Percentiles rank a stretch among this genome's conserved stretches.
Conservation (phyloP, 805 yeast genomes). For the Suhomyces faveliae region DNA sequence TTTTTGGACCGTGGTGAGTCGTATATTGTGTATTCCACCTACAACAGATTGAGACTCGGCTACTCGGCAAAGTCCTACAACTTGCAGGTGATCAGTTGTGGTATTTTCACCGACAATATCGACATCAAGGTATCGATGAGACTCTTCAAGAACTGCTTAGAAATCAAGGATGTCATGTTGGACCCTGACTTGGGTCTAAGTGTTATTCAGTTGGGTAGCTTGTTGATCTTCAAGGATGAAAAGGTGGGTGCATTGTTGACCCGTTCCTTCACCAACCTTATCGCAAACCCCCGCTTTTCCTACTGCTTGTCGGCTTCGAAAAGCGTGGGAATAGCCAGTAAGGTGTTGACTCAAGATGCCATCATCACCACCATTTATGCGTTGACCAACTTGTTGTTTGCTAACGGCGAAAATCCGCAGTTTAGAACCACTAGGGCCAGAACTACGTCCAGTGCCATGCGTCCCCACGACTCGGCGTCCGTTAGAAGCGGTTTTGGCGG, state of each 20-base stretch:
- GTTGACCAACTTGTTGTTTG: constrained; percentile 68
- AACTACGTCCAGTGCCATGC: not conserved
- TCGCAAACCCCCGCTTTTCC: constrained; percentile 54
- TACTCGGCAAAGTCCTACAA: constrained; percentile 53
- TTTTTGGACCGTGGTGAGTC: constrained; percentile 57
- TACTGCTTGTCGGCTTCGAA: constrained; percentile 54
- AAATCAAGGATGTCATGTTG: constrained; percentile 51
- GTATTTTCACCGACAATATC: constrained; percentile 46
- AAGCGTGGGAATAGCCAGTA: constrained; percentile 64
- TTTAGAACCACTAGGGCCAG: constrained; percentile 25
- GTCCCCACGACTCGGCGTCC: constrained; percentile 10
- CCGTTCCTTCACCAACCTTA: constrained; percentile 48
- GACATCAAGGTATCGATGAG: constrained; percentile 43
- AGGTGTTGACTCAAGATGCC: constrained; percentile 72
- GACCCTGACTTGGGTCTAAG: constrained; percentile 52
- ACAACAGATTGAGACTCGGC: constrained; percentile 48
- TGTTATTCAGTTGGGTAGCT: constrained; percentile 55
- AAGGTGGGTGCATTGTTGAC: constrained; percentile 39
- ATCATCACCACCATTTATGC: constrained; percentile 83
- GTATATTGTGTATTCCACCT: constrained; percentile 53
- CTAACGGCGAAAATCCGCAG: constrained; percentile 43
- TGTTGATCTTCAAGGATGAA: constrained; percentile 46
- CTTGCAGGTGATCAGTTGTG: constrained; percentile 61
- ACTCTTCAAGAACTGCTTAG: constrained; percentile 50
- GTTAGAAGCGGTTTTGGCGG: constrained; percentile 5